Percentiles rank a stretch among this genome's conserved stretches.
These are phyloP conservation scores for Suaeda aralocaspica DNA, from an alignment of 148 eudicot genomes.

Conservation along the genomic window DNA sequence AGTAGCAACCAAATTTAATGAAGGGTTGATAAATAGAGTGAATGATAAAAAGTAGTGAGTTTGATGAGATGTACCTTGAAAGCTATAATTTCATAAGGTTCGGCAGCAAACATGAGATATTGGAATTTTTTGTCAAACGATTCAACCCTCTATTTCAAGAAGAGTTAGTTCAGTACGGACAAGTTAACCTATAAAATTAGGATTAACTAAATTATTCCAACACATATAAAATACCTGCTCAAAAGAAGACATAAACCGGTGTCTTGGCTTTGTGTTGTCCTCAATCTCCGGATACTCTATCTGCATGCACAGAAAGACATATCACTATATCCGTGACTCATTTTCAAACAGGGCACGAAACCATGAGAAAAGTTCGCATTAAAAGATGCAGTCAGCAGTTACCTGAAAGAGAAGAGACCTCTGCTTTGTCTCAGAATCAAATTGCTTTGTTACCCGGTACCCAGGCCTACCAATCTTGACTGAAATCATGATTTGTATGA, in stretches of 20 bases:
- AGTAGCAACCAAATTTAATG: slow-evolving; percentile 6
- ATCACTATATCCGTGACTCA: slow-evolving; percentile 9
- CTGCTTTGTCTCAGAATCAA: slow-evolving; percentile 84
- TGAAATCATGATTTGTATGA: no score
- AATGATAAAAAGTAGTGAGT: not conserved
- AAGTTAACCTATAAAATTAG: not conserved
- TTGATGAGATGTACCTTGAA: slow-evolving; percentile 56
- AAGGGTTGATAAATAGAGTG: not conserved
- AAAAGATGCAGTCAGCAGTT: not conserved
- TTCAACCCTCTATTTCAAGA: slow-evolving; percentile 57
- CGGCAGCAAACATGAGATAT: slow-evolving; percentile 92
- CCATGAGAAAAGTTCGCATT: not conserved
- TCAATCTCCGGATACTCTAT: slow-evolving; percentile 97
- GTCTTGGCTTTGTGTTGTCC: slow-evolving; percentile 82
- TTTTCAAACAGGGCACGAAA: not conserved
- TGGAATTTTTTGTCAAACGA: slow-evolving; percentile 79
- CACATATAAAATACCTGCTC: slow-evolving; percentile 58
- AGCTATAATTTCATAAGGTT: slow-evolving; percentile 83
- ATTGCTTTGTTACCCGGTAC: slow-evolving; percentile 93
- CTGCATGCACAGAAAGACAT: slow-evolving; percentile 34
- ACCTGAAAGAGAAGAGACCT: slow-evolving; percentile 98
- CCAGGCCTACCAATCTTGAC: slow-evolving; percentile 98
- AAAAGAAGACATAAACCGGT: slow-evolving; percentile 94
- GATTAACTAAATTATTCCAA: not conserved
- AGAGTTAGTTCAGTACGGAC: not conserved